Conservation (phyloP, 305 asterid species). For the Coffea humblotiana region DNA sequence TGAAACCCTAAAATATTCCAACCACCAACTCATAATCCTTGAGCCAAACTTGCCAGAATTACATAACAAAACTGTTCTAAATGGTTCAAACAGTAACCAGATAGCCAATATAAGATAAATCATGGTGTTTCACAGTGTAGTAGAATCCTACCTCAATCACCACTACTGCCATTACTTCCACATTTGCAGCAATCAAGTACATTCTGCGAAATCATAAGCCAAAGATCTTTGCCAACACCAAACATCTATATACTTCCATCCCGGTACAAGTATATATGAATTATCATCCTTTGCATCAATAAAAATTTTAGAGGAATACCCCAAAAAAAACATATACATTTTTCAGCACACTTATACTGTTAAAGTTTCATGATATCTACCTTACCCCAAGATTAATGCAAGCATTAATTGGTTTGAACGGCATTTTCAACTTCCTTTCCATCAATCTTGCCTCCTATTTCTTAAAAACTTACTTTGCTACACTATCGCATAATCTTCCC, state of each 20-base stretch:
- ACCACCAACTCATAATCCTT: background rate
- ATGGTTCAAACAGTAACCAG: background rate
- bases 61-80: background rate
- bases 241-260: background rate
- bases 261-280: background rate
- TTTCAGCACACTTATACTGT: background rate
- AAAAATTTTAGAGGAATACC: background rate
- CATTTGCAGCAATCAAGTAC: background rate
- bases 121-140: background rate
- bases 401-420: background rate
- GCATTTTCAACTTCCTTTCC: background rate
- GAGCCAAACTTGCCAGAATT: background rate
- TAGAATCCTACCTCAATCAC: background rate
- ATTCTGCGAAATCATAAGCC: background rate
- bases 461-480: background rate
- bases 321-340: background rate
- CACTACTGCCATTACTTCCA: background rate
- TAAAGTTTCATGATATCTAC: background rate
- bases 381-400: background rate
- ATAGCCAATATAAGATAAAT: background rate
- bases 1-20: no score
- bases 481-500: background rate
- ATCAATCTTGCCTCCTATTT: background rate
- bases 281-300: background rate
- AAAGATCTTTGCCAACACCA: background rate